phyloP scores from a whole-genome alignment of 768 basidiomycete genomes.

The Clavulina sp. region DNA sequence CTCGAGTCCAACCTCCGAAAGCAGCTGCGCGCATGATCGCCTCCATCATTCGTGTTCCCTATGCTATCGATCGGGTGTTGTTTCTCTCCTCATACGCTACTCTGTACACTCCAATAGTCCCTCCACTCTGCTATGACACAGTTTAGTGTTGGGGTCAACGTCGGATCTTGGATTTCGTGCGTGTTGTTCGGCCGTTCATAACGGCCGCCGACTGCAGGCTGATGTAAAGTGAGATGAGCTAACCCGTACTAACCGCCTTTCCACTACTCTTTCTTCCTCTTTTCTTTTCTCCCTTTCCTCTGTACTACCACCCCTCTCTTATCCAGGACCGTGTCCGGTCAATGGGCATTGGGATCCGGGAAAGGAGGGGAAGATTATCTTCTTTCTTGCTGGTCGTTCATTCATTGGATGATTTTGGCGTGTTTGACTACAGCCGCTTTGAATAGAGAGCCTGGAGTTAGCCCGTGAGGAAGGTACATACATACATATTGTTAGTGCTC shows the following conservation, averaged over 20 bases:
- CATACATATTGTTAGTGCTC: too few relatives aligned
- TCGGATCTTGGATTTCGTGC: too few relatives aligned
- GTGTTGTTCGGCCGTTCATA: too few relatives aligned
- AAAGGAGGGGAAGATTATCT: constrained; percentile 1
- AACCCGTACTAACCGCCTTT: too few relatives aligned
- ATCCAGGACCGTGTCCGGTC: not conserved
- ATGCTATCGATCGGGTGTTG: constrained; percentile 13
- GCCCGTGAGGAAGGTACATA: too few relatives aligned
- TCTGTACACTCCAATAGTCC: not conserved
- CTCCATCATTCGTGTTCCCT: not conserved
- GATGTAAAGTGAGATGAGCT: too few relatives aligned
- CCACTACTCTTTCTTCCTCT: not conserved
- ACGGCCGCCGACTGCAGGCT: too few relatives aligned
- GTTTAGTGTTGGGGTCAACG: not conserved
- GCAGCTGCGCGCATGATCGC: constrained; percentile 48
- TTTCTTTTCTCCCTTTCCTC: not conserved
- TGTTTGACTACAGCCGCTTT: too few relatives aligned
- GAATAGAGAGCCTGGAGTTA: too few relatives aligned
- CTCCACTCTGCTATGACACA: not conserved
- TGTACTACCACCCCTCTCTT: not conserved
- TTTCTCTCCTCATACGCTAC: not conserved
- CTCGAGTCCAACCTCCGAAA: constrained; percentile 73
- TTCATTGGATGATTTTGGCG: too few relatives aligned
- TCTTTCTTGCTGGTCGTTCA: too few relatives aligned
- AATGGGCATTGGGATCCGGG: not conserved